These are phyloP conservation scores for Serendipita vermifera DNA, from an alignment of 768 basidiomycete genomes.

Conservation along the genomic window DNA sequence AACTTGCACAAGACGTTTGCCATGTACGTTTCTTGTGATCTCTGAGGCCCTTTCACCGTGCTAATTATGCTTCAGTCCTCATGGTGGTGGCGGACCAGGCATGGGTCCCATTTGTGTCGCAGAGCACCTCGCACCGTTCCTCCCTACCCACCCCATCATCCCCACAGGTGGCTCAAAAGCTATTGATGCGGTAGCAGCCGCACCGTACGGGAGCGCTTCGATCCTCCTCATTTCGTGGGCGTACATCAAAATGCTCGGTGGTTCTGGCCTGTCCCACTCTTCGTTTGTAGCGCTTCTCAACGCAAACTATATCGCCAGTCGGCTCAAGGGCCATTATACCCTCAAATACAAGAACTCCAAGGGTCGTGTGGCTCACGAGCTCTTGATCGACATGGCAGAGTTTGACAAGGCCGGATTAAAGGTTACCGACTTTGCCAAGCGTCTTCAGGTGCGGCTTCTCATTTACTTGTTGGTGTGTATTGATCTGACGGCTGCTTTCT, in stretches of 20 bases:
- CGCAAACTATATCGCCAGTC: slow-evolving; percentile 94
- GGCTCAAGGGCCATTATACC: slow-evolving; percentile 72
- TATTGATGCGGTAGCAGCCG: slow-evolving; percentile 81
- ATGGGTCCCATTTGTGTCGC: slow-evolving; percentile 94
- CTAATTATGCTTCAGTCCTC: slow-evolving; percentile 44
- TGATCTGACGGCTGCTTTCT: not conserved
- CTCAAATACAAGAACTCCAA: slow-evolving; percentile 84
- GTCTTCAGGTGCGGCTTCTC: slow-evolving; percentile 54
- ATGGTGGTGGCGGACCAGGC: slow-evolving; percentile 95
- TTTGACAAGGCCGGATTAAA: slow-evolving; percentile 92
- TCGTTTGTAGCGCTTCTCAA: slow-evolving; percentile 82
- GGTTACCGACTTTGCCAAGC: slow-evolving; percentile 93
- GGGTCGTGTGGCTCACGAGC: slow-evolving; percentile 87
- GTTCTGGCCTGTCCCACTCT: slow-evolving; percentile 71
- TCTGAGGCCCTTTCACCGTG: not conserved
- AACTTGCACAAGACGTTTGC: slow-evolving; percentile 98
- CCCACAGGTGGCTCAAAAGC: slow-evolving; percentile 50
- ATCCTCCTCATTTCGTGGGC: slow-evolving; percentile 97
- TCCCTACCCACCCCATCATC: slow-evolving; percentile 75
- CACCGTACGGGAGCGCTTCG: slow-evolving; percentile 88
- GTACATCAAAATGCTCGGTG: slow-evolving; percentile 99
- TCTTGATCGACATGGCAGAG: slow-evolving; percentile 88
- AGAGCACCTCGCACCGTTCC: slow-evolving; percentile 85
- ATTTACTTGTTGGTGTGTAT: slow-evolving; percentile 5
- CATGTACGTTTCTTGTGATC: slow-evolving; percentile 41